Conservation (phyloP, 257 asterid species). For the Striga asiatica region DNA sequence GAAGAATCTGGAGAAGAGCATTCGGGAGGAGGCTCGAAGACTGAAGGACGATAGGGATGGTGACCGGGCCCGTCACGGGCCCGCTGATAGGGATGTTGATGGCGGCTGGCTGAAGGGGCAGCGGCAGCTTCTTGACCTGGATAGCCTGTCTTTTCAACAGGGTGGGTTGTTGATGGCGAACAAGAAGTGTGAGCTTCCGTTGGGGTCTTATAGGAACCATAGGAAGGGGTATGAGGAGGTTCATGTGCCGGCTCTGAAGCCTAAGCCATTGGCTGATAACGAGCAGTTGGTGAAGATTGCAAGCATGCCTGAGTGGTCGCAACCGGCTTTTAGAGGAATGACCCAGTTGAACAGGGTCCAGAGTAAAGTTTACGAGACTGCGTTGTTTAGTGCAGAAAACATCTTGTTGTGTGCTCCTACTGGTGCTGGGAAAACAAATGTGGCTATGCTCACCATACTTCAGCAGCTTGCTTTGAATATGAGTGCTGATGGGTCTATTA, state of each 20-base stretch:
- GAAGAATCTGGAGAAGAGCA: conserved; percentile 45
- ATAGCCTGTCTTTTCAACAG: conserved; percentile 39
- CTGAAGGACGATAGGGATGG: conserved; percentile 48
- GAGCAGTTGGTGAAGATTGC: conserved; percentile 40
- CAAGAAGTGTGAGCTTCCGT: conserved; percentile 47
- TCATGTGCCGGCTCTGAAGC: conserved; percentile 56
- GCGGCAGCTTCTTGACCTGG: conserved; percentile 46
- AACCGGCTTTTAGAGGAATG: conserved; percentile 49
- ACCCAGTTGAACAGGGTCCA: conserved; percentile 48
- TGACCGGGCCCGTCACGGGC: conserved; percentile 24
- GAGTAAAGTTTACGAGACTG: conserved; percentile 48
- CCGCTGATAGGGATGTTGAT: conserved; percentile 43
- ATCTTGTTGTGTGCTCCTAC: conserved; percentile 52
- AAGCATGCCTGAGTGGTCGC: conserved; percentile 47
- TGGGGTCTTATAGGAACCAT: conserved; percentile 43
- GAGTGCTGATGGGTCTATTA: conserved; percentile 39
- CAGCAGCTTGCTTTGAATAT: conserved; percentile 39
- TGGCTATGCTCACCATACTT: conserved; percentile 60
- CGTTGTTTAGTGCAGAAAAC: conserved; percentile 39
- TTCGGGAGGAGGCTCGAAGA: conserved; percentile 51
- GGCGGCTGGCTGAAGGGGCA: conserved; percentile 55
- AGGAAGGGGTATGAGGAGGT: conserved; percentile 53
- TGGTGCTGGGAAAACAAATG: conserved; percentile 58
- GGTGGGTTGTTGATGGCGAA: conserved; percentile 56
- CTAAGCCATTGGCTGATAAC: conserved; percentile 30